Evolutionary conservation across 2,329 filamentous ascomycete species (phyloP).

Genomic region (Epichloe uncinata): DNA sequence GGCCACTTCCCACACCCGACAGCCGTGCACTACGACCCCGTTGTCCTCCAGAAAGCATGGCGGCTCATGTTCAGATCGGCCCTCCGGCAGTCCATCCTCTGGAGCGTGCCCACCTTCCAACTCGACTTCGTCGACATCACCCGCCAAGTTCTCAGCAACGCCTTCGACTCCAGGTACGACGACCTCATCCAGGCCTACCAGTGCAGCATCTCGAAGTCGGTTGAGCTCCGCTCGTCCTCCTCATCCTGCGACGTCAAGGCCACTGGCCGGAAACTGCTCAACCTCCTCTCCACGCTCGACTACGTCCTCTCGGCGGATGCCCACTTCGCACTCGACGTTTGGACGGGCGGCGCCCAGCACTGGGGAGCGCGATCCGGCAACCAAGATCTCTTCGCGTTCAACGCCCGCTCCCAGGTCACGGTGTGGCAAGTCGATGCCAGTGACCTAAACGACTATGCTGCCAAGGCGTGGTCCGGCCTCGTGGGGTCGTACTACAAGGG

Average conservation of each 20-base stretch:
- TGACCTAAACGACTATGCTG: conserved; percentile 34
- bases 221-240: conserved; percentile 11
- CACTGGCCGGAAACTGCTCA: conserved; percentile 17
- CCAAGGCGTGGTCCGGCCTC: conserved; percentile 34
- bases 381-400: conserved; percentile 27
- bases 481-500: conserved; percentile 31
- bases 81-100: conserved; percentile 18
- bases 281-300: conserved; percentile 25
- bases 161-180: conserved; percentile 27
- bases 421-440: conserved; percentile 26
- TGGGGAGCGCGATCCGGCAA: conserved; percentile 11
- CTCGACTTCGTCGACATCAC: conserved; percentile 37
- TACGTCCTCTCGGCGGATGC: conserved; percentile 25
- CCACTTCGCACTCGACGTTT: conserved; percentile 28
- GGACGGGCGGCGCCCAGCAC: conserved; percentile 25
- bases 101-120: conserved; percentile 26
- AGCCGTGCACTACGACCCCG: conserved; percentile 27
- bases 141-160: conserved; percentile 33
- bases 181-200: conserved; percentile 20
- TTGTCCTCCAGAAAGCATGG: conserved; percentile 25
- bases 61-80: conserved; percentile 24
- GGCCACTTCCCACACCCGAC: conserved; percentile 26
- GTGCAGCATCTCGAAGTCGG: conserved; percentile 9
- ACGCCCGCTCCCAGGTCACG: conserved; percentile 36
- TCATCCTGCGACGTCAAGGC: background rate